Base-by-base conservation (phyloP, 805 yeast species). In the Alloascoidea africana region DNA sequence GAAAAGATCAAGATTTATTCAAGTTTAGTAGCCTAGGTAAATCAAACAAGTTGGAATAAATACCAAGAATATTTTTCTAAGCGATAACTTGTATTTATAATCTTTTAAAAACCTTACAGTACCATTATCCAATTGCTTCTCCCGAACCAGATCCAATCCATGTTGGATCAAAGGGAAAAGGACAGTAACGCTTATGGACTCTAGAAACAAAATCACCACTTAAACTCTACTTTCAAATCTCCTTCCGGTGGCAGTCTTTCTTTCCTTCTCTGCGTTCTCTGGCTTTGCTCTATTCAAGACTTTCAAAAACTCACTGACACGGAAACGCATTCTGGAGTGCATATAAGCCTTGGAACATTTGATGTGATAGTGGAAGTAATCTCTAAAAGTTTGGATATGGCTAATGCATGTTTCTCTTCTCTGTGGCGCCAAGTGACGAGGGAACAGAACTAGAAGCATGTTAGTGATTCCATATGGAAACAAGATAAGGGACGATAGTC, bases 281-380 rank as follows among this genome's bases (percentile, higher is more conserved):
- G 96, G 89, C 60, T 87, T 86, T 18, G 98, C 98, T 54, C 99
- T 73, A 64, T 91, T 91, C 61, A 91, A 74, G 19, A 91, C 89
- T 67, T 91, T 91, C 54, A 87, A 72, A 65, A 87, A 91, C 51
- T 93, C 91, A 48, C 81, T 77, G 16, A 91, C 97, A 52, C 98
- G 73, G 60, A 68, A 84, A 59, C 99, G 76, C 99, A 91, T 91
- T 67, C 99, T 78, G 37, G 95, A 85, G 60, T 91, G 99, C 78
- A 91, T 76, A 62, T 83, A 91, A 27, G 98, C 97, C 67, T 91
- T 91, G 43, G 96, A 86, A 59, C 96, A 89, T 63, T 91, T 91
- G 65, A 91, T 91, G 56, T 91, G 99, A 60, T 89, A 91, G 59
- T 91, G 99, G 79, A 91, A 91, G 62, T 89, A 91, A 53, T 87